phyloP scores from a whole-genome alignment of 768 basidiomycete genomes.

The Leccinellum rugosiceps region DNA sequence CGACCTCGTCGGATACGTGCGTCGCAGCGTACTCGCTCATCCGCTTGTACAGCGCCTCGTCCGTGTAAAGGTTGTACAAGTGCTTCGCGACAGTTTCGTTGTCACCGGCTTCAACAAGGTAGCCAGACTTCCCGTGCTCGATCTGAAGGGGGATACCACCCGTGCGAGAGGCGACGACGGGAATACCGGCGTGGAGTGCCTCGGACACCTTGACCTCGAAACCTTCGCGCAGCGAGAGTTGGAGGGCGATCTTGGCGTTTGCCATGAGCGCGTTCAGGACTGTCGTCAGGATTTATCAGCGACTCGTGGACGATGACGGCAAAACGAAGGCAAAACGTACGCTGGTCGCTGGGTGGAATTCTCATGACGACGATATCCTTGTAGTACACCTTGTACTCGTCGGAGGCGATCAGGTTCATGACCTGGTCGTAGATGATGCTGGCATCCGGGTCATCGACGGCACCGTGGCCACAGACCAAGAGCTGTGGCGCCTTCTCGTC shows the following conservation, averaged over 20 bases:
- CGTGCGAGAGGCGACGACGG: conserved; percentile 78
- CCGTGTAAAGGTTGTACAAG: conserved; percentile 74
- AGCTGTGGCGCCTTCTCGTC: conserved; percentile 65
- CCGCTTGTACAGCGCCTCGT: conserved; percentile 59
- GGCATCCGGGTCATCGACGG: conserved; percentile 93
- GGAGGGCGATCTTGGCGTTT: conserved; percentile 85
- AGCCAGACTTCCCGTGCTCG: conserved; percentile 84
- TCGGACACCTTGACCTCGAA: conserved; percentile 98
- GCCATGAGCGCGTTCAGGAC: conserved; percentile 88
- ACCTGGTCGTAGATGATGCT: conserved; percentile 86
- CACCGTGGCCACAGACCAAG: conserved; percentile 85
- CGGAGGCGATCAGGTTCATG: conserved; percentile 54
- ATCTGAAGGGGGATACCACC: conserved; percentile 96
- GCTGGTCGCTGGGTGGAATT: conserved; percentile 79
- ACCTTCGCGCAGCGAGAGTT: conserved; percentile 91
- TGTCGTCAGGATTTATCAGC: conserved; percentile 24
- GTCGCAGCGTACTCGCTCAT: conserved; percentile 68
- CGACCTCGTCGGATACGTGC: conserved; percentile 81
- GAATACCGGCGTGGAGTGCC: conserved; percentile 87
- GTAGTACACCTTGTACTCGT: conserved; percentile 49
- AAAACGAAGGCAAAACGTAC: conserved; percentile 40
- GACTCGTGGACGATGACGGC: background rate
- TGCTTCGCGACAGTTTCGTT: conserved; percentile 71
- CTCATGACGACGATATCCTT: conserved; percentile 75
- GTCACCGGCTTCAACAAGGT: conserved; percentile 75